Base-by-base conservation (phyloP, 2,329 filamentous ascomycete genomes). In the Pseudogymnoascus sp. region DNA sequence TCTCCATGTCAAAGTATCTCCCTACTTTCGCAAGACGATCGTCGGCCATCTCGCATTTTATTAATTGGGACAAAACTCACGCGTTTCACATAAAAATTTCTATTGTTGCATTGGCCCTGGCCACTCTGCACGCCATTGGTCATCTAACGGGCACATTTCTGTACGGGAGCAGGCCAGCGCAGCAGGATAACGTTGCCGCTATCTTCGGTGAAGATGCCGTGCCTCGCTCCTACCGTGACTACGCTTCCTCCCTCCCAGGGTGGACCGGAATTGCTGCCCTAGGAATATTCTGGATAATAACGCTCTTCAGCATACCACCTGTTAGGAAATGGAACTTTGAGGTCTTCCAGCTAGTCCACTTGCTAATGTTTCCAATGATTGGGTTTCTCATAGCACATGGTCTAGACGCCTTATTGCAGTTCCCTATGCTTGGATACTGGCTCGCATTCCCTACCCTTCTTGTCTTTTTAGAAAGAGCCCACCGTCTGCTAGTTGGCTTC, bases 301-400 rank as follows among this genome's bases (percentile, higher is more conserved):
- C 76, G 0, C 62, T 78, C 0, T 68, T 82, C 35, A 82, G 79
- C 61, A 77, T 81, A 64, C 81, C 82, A 0, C 74, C 73, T 31
- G 73, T 84, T 0, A 74, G 82, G 0, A 77, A 73, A 12, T 77
- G 77, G 75, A 81, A 76, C 65, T 84, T 84, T 60, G 80, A 85
- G 65, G 66, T 83, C 18, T 85, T 85, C 64, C 82, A 85, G 65
- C 72, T 83, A 0, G 79, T 78, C 0, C 82, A 85, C 65, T 64
- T 84, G 5, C 76, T 85, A 37, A 83, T 84, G 79, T 84, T 79
- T 42, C 82, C 81, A 7, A 80, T 85, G 18, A 79, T 85, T 29
- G 81, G 78, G 0, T 72, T 84, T 0, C 75, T 84, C 67, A 79
- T 79, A 69, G 81, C 79, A 0, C 82, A 85, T 65, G 82, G 82